Base-by-base conservation (phyloP, 495 filamentous ascomycete genomes). In the Penicillium ucsense region DNA sequence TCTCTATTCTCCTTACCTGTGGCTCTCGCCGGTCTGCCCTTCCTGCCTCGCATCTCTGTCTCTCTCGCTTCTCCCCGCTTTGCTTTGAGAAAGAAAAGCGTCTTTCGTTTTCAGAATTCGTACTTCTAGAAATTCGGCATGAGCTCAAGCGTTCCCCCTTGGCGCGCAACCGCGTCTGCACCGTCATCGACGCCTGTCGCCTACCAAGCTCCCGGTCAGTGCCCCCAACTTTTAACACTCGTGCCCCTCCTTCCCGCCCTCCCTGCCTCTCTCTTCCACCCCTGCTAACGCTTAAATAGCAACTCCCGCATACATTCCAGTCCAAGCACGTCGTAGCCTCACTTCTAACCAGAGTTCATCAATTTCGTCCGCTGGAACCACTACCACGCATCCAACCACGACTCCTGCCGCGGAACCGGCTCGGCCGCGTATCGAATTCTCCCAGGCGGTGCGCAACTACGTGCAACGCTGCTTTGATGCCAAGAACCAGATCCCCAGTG, bases 381-480 rank as follows among this genome's bases (percentile, higher is more conserved):
- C 52, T 41, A 20, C 55, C 41, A 5, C 51, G 11, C 51, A 54
- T 9, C 30, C 56, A 29, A 41, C 35, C 20, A 52, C 43, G 47
- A 35, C 44, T 4, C 31, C 56, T 45, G 34, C 63, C 10, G 49
- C 60, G 27, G 37, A 66, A 40, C 44, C 60, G 28, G 28, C 53
- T 27, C 66, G 66, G 49, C 55, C 72, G 50, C 64, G 65, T 64
- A 78, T 85, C 56, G 77, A 83, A 55, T 95, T 85, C 80, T 81
- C 88, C 6, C 70, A 80, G 27, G 74, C 79, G 4, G 86, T 96
- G 38, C 86, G 88, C 40, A 62, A 71, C 41, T 96, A 94, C 57
- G 89, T 94, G 9, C 84, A 88, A 57, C 80, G 89, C 43, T 82
- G 85, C 12, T 94, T 96, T 63, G 83, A 82, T 7, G 74, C 79